These are phyloP conservation scores for Melocanna baccifera DNA, from an alignment of 176 grass and related monocot species.

Conservation along the genomic window DNA sequence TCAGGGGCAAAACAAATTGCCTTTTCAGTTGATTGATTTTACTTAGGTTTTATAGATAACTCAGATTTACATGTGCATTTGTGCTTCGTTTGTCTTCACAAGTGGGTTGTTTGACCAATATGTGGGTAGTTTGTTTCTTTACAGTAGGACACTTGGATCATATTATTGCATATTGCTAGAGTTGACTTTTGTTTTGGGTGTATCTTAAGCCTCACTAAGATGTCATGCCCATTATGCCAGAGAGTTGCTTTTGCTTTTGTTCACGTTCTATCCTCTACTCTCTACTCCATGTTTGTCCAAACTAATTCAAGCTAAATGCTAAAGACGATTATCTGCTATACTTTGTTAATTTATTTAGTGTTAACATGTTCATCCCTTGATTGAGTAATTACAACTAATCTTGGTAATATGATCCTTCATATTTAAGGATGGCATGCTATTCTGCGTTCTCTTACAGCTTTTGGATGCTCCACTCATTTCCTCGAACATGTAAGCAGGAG, in stretches of 20 bases:
- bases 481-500: no score
- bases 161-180: neutral
- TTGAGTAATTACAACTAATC: no score
- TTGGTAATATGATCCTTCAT: no score
- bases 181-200: neutral
- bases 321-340: no score
- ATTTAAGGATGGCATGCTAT: no score
- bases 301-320: no score
- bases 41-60: neutral
- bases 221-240: neutral
- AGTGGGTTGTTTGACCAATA: conserved; percentile 2
- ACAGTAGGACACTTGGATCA: neutral
- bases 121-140: neutral
- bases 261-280: neutral
- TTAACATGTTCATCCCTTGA: no score
- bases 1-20: neutral
- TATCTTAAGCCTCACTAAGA: conserved; percentile 19
- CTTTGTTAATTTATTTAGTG: no score
- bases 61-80: neutral
- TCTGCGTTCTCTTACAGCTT: no score
- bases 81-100: neutral
- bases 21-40: conserved; percentile 13
- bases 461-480: no score
- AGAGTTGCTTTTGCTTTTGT: neutral
- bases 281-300: neutral